Evolutionary conservation across 306 rosid genomes (phyloP).

Genomic region (Acacia confusa): DNA sequence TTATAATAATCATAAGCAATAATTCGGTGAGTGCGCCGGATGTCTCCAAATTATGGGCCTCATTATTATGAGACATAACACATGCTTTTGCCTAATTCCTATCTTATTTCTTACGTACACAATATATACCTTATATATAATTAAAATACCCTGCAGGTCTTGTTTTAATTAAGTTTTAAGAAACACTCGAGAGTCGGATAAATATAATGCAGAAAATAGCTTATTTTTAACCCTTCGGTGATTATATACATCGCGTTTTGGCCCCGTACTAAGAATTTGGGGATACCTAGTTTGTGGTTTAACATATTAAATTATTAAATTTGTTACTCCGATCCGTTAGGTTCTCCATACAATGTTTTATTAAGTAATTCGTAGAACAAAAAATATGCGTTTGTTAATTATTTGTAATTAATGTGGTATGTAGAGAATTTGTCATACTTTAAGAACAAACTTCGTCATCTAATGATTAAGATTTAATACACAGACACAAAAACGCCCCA

Average conservation of each 20-base stretch:
- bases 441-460: too few relatives aligned
- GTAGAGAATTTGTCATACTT: too few relatives aligned
- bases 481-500: neutral
- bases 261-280: neutral
- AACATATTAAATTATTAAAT: neutral
- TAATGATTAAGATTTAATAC: too few relatives aligned
- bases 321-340: too few relatives aligned
- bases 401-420: too few relatives aligned
- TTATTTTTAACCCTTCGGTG: neutral
- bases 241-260: neutral
- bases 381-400: too few relatives aligned
- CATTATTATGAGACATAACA: constrained; percentile 17
- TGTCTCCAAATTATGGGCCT: constrained; percentile 21
- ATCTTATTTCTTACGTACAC: neutral
- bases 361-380: too few relatives aligned
- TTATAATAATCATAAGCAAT: neutral
- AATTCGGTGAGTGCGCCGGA: constrained; percentile 18
- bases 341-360: too few relatives aligned
- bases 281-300: neutral
- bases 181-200: neutral
- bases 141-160: neutral
- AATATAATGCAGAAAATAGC: neutral
- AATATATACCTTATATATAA: neutral
- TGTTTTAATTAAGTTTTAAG: too few relatives aligned
- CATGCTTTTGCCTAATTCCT: neutral